Conservation (phyloP, 225 moss, liverwort and hornwort genomes). For the Marchantia paleacea region DNA sequence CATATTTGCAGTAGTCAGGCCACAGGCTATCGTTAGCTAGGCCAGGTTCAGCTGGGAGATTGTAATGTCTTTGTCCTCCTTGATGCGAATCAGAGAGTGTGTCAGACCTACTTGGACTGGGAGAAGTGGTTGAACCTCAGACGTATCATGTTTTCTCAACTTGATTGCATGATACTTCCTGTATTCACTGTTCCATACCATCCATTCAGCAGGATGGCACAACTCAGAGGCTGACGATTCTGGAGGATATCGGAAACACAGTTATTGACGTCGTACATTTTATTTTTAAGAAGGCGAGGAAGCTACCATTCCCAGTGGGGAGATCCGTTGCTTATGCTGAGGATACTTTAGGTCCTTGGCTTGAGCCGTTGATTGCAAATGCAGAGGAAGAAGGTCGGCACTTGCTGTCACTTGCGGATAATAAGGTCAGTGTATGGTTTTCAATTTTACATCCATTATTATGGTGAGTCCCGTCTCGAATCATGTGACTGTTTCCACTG, state of each 20-base stretch:
- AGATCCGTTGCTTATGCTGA: conserved; percentile 24
- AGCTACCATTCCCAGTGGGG: conserved; percentile 27
- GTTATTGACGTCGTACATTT: conserved; percentile 18
- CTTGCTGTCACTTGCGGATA: conserved; percentile 32
- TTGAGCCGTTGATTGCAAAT: conserved; percentile 23
- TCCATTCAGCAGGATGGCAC: neutral
- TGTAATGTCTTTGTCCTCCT: neutral
- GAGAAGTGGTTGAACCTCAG: neutral
- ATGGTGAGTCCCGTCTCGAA: neutral
- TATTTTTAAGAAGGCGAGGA: conserved; percentile 23
- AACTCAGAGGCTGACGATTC: conserved; percentile 20
- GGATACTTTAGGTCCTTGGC: conserved; percentile 27
- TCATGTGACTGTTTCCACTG: neutral
- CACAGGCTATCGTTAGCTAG: neutral
- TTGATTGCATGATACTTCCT: neutral
- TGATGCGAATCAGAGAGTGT: neutral
- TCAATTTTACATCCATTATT: neutral
- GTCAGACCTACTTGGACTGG: neutral
- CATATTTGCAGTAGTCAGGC: too few species aligned
- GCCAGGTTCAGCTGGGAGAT: neutral
- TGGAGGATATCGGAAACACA: conserved; percentile 31
- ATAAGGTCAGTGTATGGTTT: conserved; percentile 25
- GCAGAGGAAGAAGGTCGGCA: conserved; percentile 28
- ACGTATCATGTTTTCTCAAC: neutral
- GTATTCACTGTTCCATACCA: neutral